phyloP scores from a whole-genome alignment of 2,329 filamentous ascomycete species.

The Ophiostoma populinum region DNA sequence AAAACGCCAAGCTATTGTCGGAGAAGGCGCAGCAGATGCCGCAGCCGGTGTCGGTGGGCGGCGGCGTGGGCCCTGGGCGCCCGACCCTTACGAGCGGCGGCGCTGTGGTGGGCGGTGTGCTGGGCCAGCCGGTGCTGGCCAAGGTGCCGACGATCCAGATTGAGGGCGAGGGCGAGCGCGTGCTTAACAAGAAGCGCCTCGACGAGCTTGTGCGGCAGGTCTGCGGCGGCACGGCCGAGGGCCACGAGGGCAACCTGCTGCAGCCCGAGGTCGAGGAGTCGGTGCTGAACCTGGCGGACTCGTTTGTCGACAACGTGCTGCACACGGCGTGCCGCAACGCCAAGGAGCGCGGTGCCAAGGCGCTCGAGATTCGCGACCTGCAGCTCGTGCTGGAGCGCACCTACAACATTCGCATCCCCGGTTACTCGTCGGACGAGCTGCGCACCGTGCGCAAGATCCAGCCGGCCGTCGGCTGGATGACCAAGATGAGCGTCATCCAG shows the following conservation, averaged over 20 bases:
- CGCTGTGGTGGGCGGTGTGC: slow-evolving; percentile 60
- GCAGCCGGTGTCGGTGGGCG: slow-evolving; percentile 51
- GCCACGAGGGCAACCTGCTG: slow-evolving; percentile 58
- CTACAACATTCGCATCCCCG: slow-evolving; percentile 84
- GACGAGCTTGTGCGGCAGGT: slow-evolving; percentile 91
- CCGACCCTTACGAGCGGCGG: slow-evolving; percentile 74
- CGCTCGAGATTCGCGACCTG: slow-evolving; percentile 75
- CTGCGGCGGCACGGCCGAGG: slow-evolving; percentile 59
- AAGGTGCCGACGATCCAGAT: slow-evolving; percentile 73
- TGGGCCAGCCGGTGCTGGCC: slow-evolving; percentile 71
- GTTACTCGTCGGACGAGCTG: slow-evolving; percentile 86
- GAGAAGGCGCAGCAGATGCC: slow-evolving; percentile 51
- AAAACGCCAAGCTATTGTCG: slow-evolving; percentile 64
- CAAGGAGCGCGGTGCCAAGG: slow-evolving; percentile 79
- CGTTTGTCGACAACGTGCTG: slow-evolving; percentile 86
- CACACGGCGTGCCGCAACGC: slow-evolving; percentile 76
- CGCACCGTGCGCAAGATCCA: slow-evolving; percentile 88
- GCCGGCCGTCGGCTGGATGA: slow-evolving; percentile 75
- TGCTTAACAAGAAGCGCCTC: slow-evolving; percentile 94
- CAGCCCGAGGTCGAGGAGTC: slow-evolving; percentile 95
- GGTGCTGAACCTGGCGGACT: slow-evolving; percentile 75
- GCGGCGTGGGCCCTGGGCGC: slow-evolving; percentile 45
- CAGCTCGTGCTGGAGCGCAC: slow-evolving; percentile 70
- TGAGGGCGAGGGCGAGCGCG: slow-evolving; percentile 79
- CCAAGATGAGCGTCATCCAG: slow-evolving; percentile 93